Conservation (phyloP, 2,329 filamentous ascomycete genomes). For the Chaetomium globosum region DNA sequence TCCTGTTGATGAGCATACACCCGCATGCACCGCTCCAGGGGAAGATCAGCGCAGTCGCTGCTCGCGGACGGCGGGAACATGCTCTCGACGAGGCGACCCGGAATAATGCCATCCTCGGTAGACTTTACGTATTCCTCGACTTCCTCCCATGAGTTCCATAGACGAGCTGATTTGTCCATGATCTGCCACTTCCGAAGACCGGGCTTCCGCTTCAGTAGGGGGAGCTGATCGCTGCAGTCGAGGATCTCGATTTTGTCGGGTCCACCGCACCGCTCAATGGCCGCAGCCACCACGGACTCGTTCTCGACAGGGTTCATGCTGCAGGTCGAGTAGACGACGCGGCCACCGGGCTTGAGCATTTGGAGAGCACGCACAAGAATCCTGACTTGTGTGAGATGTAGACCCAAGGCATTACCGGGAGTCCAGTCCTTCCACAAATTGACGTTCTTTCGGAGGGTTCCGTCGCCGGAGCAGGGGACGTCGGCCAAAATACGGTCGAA, state of each 20-base stretch:
- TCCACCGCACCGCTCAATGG: conserved; percentile 88
- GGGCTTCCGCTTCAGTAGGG: conserved; percentile 72
- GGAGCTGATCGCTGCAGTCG: conserved; percentile 78
- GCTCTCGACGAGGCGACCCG: conserved; percentile 71
- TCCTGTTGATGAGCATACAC: conserved; percentile 95
- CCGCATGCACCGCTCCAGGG: conserved; percentile 86
- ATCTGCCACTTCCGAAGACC: conserved; percentile 85
- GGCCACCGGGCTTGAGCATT: conserved; percentile 92
- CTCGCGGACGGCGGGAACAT: conserved; percentile 75
- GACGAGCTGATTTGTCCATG: conserved; percentile 79
- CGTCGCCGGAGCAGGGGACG: conserved; percentile 95
- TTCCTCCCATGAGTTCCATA: conserved; percentile 81
- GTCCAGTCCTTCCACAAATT: conserved; percentile 96
- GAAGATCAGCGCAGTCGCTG: conserved; percentile 63
- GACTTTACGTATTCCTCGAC: conserved; percentile 69
- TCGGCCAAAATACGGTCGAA: conserved; percentile 96
- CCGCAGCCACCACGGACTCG: conserved; percentile 84
- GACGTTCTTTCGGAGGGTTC: conserved; percentile 88
- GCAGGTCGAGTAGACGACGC: conserved; percentile 97
- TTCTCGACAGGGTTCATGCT: conserved; percentile 99
- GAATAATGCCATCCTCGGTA: conserved; percentile 59
- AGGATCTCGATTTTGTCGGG: conserved; percentile 77
- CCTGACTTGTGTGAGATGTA: conserved; percentile 82
- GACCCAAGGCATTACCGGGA: conserved; percentile 80
- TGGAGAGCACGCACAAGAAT: conserved; percentile 91